Base-by-base conservation (phyloP, 768 basidiomycete genomes). In the Mycena kentingensis region DNA sequence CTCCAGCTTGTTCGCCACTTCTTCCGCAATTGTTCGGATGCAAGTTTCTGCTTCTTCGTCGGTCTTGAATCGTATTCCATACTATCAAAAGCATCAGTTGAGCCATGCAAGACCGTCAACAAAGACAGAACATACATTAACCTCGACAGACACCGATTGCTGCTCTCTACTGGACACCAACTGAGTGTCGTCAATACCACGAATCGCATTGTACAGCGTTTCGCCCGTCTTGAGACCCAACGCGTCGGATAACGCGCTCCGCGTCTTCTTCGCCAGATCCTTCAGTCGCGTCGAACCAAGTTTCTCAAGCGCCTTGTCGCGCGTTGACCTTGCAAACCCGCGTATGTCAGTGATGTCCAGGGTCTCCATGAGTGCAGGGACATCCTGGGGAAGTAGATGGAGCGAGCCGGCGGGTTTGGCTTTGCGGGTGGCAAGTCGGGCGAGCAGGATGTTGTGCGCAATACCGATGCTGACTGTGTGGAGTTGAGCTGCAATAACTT, bases 381-480 rank as follows among this genome's bases (percentile, higher is more conserved):
- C 75, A 41, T 82, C 79, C 11, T 73, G 75, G 3, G 72, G 72
- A 0, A 77, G 59, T 13, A 99, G 80, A 58, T 94, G 93, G 63
- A 80, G 91, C 0, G 90, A 84, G 2, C 87, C 87, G 0, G 88
- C 94, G 0, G 97, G 97, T 64, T 99, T 99, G 5, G 97, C 97
- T 5, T 77, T 78, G 7, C 90, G 83, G 0, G 93, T 95, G 2
- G 97, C 97, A 6, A 99, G 77, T 16, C 94, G 89, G 1, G 96
- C 92, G 5, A 99, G 83, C 39, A 96, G 83, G 60, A 96, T 88
- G 70, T 98, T 99, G 56, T 91, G 83, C 0, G 91, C 80, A 45
- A 97, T 88, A 11, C 97, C 97, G 42, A 98, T 89, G 66, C 91
- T 94, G 5, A 93, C 94, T 95, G 36, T 8, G 28, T 31, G 50